Conservation (phyloP, 768 basidiomycete genomes). For the Pulveroboletus sp. region DNA sequence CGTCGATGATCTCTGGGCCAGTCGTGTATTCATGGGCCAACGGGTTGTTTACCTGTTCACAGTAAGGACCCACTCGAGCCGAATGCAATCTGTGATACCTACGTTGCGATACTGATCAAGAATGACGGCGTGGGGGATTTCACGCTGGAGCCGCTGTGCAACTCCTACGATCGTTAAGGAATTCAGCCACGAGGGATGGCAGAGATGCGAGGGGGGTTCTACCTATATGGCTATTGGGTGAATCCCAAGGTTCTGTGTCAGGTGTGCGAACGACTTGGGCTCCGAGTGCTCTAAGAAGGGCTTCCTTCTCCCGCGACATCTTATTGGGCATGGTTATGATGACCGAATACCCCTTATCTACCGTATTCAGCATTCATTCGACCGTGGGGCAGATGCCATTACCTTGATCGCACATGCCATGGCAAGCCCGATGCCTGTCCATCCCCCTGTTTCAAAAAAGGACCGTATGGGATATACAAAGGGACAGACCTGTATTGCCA, state of each 20-base stretch:
- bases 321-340: slow-evolving; percentile 91
- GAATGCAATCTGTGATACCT: slow-evolving; percentile 18
- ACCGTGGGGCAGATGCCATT: slow-evolving; percentile 13
- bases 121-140: slow-evolving; percentile 83
- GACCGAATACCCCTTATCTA: slow-evolving; percentile 86
- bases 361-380: slow-evolving; percentile 62
- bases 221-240: slow-evolving; percentile 91
- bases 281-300: slow-evolving; percentile 83
- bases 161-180: slow-evolving; percentile 85
- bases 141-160: slow-evolving; percentile 67
- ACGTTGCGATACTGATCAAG: slow-evolving; percentile 89
- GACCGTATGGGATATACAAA: background rate
- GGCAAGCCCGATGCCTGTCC: slow-evolving; percentile 83
- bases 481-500: slow-evolving; percentile 81
- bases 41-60: slow-evolving; percentile 68
- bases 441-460: background rate
- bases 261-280: slow-evolving; percentile 95
- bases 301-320: slow-evolving; percentile 96
- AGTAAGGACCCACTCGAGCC: background rate
- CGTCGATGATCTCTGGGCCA: slow-evolving; percentile 86
- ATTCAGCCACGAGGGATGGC: slow-evolving; percentile 72
- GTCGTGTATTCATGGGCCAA: slow-evolving; percentile 88
- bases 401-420: slow-evolving; percentile 94
- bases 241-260: slow-evolving; percentile 82
- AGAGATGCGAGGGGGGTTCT: slow-evolving; percentile 35